Conservation (phyloP, 805 yeast genomes). For the Lipomyces japonicus region DNA sequence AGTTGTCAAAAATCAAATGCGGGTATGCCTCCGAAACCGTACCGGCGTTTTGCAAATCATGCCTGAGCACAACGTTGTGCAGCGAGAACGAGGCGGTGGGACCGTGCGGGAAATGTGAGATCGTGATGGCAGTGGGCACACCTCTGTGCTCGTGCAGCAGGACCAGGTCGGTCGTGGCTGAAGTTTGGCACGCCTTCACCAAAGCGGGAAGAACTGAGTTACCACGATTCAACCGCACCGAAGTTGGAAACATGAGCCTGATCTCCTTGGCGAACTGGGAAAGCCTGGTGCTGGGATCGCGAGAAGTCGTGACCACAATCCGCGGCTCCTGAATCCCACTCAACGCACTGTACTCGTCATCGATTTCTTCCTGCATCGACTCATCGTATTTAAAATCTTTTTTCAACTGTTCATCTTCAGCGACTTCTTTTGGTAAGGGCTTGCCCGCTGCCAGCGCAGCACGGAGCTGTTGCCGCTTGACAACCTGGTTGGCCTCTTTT, state of each 20-base stretch:
- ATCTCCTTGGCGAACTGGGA: conserved; percentile 92
- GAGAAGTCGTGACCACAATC: conserved; percentile 85
- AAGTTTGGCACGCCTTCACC: conserved; percentile 75
- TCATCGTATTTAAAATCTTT: conserved; percentile 85
- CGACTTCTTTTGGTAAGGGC: conserved; percentile 81
- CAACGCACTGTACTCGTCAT: conserved; percentile 85
- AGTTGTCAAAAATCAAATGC: conserved; percentile 88
- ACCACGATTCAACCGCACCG: conserved; percentile 89
- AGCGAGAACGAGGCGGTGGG: conserved; percentile 92
- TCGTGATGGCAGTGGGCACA: conserved; percentile 89
- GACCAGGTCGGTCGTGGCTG: conserved; percentile 79
- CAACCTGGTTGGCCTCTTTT: conserved; percentile 81
- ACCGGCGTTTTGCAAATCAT: conserved; percentile 81
- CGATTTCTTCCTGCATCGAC: conserved; percentile 56
- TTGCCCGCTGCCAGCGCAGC: conserved; percentile 90
- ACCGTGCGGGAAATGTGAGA: conserved; percentile 96
- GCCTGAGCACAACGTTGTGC: conserved; percentile 91
- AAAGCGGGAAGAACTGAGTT: conserved; percentile 79
- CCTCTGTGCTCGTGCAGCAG: conserved; percentile 96
- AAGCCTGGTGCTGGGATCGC: conserved; percentile 82
- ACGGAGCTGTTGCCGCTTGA: conserved; percentile 79
- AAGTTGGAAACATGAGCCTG: conserved; percentile 81
- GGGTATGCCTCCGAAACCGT: conserved; percentile 90
- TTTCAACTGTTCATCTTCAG: conserved; percentile 79
- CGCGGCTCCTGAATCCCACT: conserved; percentile 90